Percentiles rank a stretch among this genome's conserved stretches.
Evolutionary conservation across 1,284 basidiomycete species (phyloP).

Genomic region (Microbotryum silenes-acaulis): DNA sequence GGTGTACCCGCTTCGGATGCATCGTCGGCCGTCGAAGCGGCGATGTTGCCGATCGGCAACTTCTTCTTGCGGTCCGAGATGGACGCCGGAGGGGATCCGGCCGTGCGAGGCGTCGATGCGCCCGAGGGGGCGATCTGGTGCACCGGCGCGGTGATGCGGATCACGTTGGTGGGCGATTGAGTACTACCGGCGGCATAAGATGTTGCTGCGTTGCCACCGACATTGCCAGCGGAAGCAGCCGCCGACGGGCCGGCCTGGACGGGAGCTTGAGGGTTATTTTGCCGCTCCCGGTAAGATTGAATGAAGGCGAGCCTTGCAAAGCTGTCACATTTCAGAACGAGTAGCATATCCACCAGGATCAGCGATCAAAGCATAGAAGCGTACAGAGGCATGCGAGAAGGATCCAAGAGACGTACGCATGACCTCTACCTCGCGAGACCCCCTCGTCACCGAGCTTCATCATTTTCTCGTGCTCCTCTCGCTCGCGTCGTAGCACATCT

Average conservation of each 20-base stretch:
- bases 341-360: not conserved
- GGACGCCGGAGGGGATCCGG: slow-evolving; percentile 7
- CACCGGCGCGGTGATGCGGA: slow-evolving; percentile 11
- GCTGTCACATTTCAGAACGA: not conserved
- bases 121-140: not conserved
- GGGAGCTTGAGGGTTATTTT: slow-evolving; percentile 16
- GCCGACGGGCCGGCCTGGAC: not conserved
- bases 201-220: not conserved
- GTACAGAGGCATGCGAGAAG: not conserved
- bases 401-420: slow-evolving; percentile 15
- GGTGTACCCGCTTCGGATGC: slow-evolving; percentile 18
- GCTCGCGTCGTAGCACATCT: slow-evolving; percentile 16
- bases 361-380: not conserved
- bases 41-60: not conserved
- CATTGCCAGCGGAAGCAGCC: too few species aligned
- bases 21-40: slow-evolving; percentile 3
- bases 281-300: slow-evolving; percentile 33
- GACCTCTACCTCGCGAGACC: slow-evolving; percentile 20
- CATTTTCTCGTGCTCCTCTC: slow-evolving; percentile 26
- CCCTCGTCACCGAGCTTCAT: slow-evolving; percentile 32
- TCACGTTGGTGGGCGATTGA: slow-evolving; percentile 22
- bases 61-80: slow-evolving; percentile 7
- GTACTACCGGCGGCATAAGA: slow-evolving; percentile 1
- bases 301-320: slow-evolving; percentile 35
- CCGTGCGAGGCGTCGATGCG: not conserved